phyloP scores from a whole-genome alignment of 2,329 filamentous ascomycete species.

The Pseudogymnoascus sp. region DNA sequence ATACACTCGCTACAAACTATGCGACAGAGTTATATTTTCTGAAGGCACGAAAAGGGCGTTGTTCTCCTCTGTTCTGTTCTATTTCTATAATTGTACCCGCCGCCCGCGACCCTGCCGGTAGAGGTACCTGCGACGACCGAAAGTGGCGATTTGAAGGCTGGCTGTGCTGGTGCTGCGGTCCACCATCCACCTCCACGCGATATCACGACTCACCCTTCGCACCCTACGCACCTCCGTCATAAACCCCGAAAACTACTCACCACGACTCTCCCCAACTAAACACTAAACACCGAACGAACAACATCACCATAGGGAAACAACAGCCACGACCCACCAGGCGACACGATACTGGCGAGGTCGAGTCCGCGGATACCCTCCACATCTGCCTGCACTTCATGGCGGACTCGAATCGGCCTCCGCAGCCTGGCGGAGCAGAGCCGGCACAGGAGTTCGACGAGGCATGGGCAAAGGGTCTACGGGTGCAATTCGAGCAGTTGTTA shows the following conservation, averaged over 20 bases:
- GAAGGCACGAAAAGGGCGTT: not conserved
- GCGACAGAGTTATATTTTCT: not conserved
- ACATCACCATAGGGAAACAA: constrained; percentile 6
- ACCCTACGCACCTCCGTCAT: not conserved
- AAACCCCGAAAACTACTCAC: not conserved
- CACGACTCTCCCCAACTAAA: not conserved
- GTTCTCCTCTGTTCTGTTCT: not conserved
- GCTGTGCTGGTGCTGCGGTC: constrained; percentile 13
- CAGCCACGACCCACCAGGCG: constrained; percentile 2
- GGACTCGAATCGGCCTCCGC: constrained; percentile 18
- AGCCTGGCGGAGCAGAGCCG: constrained; percentile 8
- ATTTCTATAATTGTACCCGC: not conserved
- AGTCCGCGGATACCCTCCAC: constrained; percentile 17
- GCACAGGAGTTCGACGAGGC: constrained; percentile 48
- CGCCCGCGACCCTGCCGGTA: not conserved
- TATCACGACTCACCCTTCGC: not conserved
- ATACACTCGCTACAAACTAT: not conserved
- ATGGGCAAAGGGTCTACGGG: constrained; percentile 69
- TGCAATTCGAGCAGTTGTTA: constrained; percentile 79
- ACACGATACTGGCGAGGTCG: constrained; percentile 8
- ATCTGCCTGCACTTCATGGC: constrained; percentile 24
- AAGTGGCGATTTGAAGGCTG: constrained; percentile 10
- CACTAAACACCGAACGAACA: not conserved
- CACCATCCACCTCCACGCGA: constrained; percentile 11
- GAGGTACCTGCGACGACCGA: not conserved